Base-by-base conservation (phyloP, 768 basidiomycete genomes). In the Ramaria sp. region DNA sequence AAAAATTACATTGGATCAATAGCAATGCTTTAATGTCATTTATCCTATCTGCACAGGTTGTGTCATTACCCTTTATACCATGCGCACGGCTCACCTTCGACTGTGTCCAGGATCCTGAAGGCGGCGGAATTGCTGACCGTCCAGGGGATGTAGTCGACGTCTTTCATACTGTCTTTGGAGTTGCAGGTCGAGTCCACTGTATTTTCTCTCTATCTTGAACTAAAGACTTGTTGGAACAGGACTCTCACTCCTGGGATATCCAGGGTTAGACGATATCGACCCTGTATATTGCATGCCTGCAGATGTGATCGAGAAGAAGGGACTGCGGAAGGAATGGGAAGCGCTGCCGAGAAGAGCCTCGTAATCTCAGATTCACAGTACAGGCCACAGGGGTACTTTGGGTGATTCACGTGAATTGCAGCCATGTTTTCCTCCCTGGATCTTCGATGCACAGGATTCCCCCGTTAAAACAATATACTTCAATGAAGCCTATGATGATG, bases 251-350 rank as follows among this genome's bases (percentile, higher is more conserved):
- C 73, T 97, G 12, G 90, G 91, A 16, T 94, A 92, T 62, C 86
- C 88, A 0, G 85, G 81, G 1, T 68, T 99, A 20, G 73, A 80
- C 15, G 88, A 91, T 59, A 69, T 98, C 39, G 96, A 98, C 64
- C 95, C 95, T 0, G 85, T 96, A 20, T 96, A 93, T 63, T 98
- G 95, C 70, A 92, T 98, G 92, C 95, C 92, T 7, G 85, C 85
- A 1, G 65, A 65, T 10, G 61, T 92, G 7, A 88, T 91, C 41
- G 81, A 86, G 64, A 67, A 66, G 34, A 77, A 67, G 67, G 91
- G 88, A 2, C 71, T 95, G 55, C 71, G 73, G 59, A 90, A 85
- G 63, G 73, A 63, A 4, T 85, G 83, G 83, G 68, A 74, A 60
- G 79, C 75, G 1, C 68, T 86, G 36, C 61, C 61, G 13, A 59